Percentiles rank a stretch among this genome's conserved stretches.
These are phyloP conservation scores for Echites panduratus DNA, from an alignment of 257 asterid species.

Conservation along the genomic window DNA sequence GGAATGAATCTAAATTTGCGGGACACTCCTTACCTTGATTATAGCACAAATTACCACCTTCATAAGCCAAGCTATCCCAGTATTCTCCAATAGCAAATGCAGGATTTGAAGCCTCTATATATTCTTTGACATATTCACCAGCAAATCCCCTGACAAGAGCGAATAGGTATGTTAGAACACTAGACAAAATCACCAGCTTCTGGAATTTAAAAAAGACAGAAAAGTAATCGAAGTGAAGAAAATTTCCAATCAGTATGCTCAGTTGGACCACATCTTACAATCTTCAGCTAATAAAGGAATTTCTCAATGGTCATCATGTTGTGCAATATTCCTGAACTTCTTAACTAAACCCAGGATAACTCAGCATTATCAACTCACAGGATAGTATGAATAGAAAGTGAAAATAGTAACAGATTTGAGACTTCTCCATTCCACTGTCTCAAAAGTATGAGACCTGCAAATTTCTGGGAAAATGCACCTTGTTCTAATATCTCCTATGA, in stretches of 20 bases:
- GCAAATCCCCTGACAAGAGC: conserved; percentile 39
- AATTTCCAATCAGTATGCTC: not conserved
- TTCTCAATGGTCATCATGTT: not conserved
- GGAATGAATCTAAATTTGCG: not conserved
- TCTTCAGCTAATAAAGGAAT: not conserved
- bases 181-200: not conserved
- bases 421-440: not conserved
- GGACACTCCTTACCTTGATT: conserved; percentile 36
- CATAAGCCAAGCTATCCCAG: conserved; percentile 55
- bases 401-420: not conserved
- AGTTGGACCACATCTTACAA: not conserved
- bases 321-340: not conserved
- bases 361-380: not conserved
- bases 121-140: conserved; percentile 51
- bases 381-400: not conserved
- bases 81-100: conserved; percentile 56
- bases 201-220: conserved; percentile 1
- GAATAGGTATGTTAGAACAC: not conserved
- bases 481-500: not conserved
- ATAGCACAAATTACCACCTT: conserved; percentile 51
- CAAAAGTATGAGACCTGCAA: not conserved
- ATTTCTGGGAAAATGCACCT: not conserved
- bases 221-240: not conserved
- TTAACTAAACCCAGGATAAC: not conserved
- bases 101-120: conserved; percentile 51